A percentile compares a stretch with the other conserved stretches of the same genome.
These are phyloP conservation scores for Cladorrhinum sp. DNA, from an alignment of 2,329 filamentous ascomycete genomes.

Conservation along the genomic window DNA sequence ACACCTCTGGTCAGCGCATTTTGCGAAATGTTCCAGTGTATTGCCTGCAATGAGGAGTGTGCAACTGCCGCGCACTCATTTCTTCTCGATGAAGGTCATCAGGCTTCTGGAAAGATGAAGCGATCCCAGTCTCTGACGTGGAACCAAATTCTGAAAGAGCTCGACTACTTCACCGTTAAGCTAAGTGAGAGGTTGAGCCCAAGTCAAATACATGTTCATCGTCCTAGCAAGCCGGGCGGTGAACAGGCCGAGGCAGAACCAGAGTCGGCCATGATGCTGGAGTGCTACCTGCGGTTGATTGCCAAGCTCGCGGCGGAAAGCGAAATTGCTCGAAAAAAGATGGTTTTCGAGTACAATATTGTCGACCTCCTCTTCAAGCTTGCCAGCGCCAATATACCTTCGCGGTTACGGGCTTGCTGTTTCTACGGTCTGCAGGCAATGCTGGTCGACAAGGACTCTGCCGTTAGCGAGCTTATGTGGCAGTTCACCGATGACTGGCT, in stretches of 20 bases:
- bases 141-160: slow-evolving; percentile 86
- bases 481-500: slow-evolving; percentile 75
- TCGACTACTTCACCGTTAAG: slow-evolving; percentile 78
- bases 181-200: slow-evolving; percentile 68
- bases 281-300: slow-evolving; percentile 87
- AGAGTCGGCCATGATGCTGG: slow-evolving; percentile 94
- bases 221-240: slow-evolving; percentile 59
- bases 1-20: slow-evolving; percentile 96
- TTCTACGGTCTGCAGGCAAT: slow-evolving; percentile 76
- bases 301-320: slow-evolving; percentile 78
- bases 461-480: slow-evolving; percentile 75
- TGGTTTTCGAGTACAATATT: slow-evolving; percentile 63
- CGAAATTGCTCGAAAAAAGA: slow-evolving; percentile 66
- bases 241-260: slow-evolving; percentile 78
- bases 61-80: slow-evolving; percentile 86
- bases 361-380: slow-evolving; percentile 74
- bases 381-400: slow-evolving; percentile 71
- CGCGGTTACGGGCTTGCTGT: slow-evolving; percentile 75
- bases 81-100: slow-evolving; percentile 77
- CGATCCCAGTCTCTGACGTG: slow-evolving; percentile 85
- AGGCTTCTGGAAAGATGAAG: slow-evolving; percentile 73
- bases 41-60: slow-evolving; percentile 78
- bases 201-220: slow-evolving; percentile 48
- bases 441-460: slow-evolving; percentile 67
- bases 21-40: slow-evolving; percentile 87